These are phyloP conservation scores for Colletotrichum orchidophilum DNA, from an alignment of 2,329 filamentous ascomycete genomes.

Conservation along the genomic window DNA sequence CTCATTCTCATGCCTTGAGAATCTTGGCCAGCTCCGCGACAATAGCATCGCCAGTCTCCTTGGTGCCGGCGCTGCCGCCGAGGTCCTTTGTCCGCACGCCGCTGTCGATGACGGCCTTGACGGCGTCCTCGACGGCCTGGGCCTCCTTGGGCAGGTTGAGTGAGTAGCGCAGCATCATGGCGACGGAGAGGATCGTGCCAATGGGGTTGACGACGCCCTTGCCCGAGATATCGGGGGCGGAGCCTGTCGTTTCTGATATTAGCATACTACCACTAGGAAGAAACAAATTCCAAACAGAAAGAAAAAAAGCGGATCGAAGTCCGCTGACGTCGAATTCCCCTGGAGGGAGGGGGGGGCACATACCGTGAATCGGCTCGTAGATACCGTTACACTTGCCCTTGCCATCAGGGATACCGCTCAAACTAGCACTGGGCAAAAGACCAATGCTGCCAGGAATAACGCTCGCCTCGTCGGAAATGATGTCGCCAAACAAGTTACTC, in stretches of 20 bases:
- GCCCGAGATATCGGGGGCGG: slow-evolving; percentile 92
- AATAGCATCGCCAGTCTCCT: slow-evolving; percentile 72
- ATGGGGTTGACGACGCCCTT: slow-evolving; percentile 87
- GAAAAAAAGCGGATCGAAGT: too few species aligned
- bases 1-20: slow-evolving; percentile 60
- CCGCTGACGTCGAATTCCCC: too few species aligned
- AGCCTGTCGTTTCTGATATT: slow-evolving; percentile 62
- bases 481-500: slow-evolving; percentile 95
- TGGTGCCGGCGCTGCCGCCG: slow-evolving; percentile 78
- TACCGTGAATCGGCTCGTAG: slow-evolving; percentile 97
- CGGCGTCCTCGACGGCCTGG: slow-evolving; percentile 81
- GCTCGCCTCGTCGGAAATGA: slow-evolving; percentile 93
- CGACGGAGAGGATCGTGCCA: slow-evolving; percentile 89
- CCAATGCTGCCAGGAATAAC: slow-evolving; percentile 94
- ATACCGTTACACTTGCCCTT: slow-evolving; percentile 90
- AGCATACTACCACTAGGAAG: not conserved
- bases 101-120: slow-evolving; percentile 80
- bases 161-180: slow-evolving; percentile 97
- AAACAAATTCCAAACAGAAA: too few species aligned
- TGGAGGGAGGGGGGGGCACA: slow-evolving; percentile 34
- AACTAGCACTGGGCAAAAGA: slow-evolving; percentile 85
- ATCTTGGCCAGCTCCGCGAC: slow-evolving; percentile 77
- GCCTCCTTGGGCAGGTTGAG: slow-evolving; percentile 82
- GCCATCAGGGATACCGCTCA: slow-evolving; percentile 87
- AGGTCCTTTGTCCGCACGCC: slow-evolving; percentile 86